Evolutionary conservation across 2,329 filamentous ascomycete species (phyloP).

Genomic region (Fusarium vanettenii): DNA sequence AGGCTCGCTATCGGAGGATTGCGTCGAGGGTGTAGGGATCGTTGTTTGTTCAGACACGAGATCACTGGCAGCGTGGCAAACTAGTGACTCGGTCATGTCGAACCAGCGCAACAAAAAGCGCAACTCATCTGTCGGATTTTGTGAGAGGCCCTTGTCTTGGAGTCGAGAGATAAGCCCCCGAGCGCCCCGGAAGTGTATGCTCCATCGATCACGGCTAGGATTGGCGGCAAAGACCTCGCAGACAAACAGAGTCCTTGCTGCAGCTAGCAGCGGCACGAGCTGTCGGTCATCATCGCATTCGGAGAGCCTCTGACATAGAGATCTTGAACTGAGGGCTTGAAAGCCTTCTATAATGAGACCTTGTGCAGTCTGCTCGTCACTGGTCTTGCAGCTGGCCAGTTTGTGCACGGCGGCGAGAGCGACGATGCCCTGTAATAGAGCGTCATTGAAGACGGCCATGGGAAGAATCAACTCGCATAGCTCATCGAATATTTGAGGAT

Average conservation of each 20-base stretch:
- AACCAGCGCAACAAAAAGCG: slow-evolving; percentile 31
- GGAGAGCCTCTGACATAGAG: slow-evolving; percentile 23
- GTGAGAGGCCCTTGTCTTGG: slow-evolving; percentile 6
- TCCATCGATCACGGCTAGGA: slow-evolving; percentile 32
- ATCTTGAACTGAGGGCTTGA: slow-evolving; percentile 33
- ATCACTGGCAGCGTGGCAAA: slow-evolving; percentile 26
- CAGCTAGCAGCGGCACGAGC: slow-evolving; percentile 20
- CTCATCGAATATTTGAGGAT: slow-evolving; percentile 29
- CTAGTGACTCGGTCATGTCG: slow-evolving; percentile 33
- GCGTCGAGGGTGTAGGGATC: slow-evolving; percentile 27
- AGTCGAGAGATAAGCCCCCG: slow-evolving; percentile 24
- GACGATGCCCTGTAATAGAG: slow-evolving; percentile 26
- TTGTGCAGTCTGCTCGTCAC: slow-evolving; percentile 23
- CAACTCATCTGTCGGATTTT: slow-evolving; percentile 25
- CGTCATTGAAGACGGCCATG: slow-evolving; percentile 32
- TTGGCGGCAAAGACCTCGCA: slow-evolving; percentile 34
- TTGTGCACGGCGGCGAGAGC: slow-evolving; percentile 31
- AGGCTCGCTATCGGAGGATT: slow-evolving; percentile 13
- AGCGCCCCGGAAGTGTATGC: slow-evolving; percentile 30
- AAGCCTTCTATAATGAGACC: slow-evolving; percentile 26
- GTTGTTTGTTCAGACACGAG: slow-evolving; percentile 20
- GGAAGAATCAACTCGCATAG: slow-evolving; percentile 29
- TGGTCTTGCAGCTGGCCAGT: slow-evolving; percentile 27
- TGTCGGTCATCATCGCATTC: slow-evolving; percentile 25
- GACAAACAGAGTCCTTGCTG: slow-evolving; percentile 26